phyloP scores from a whole-genome alignment of 768 basidiomycete species.

The Rhizopogon salebrosus region DNA sequence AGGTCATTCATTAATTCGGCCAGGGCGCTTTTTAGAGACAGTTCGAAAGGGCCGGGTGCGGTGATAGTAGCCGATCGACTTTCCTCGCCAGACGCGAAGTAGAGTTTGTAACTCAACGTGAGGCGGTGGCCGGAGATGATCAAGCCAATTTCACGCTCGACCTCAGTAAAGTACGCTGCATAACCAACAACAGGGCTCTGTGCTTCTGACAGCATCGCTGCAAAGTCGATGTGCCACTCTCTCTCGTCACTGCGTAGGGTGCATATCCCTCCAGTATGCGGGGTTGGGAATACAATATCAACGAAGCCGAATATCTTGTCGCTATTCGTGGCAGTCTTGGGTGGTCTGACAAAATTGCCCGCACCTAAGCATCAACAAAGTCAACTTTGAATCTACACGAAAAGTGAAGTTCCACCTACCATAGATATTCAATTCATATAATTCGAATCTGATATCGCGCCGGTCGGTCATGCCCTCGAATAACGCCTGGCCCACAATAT shows the following conservation, averaged over 20 bases:
- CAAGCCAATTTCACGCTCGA: slow-evolving; percentile 41
- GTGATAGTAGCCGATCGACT: not conserved
- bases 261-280: slow-evolving; percentile 41
- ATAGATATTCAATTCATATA: slow-evolving; percentile 45
- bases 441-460: slow-evolving; percentile 23
- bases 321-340: slow-evolving; percentile 42
- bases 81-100: slow-evolving; percentile 6
- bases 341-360: slow-evolving; percentile 45
- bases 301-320: slow-evolving; percentile 48
- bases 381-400: not conserved
- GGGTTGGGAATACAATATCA: slow-evolving; percentile 43
- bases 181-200: slow-evolving; percentile 26
- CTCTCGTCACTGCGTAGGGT: slow-evolving; percentile 28
- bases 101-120: slow-evolving; percentile 41
- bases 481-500: slow-evolving; percentile 17
- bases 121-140: slow-evolving; percentile 38
- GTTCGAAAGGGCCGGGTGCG: slow-evolving; percentile 1
- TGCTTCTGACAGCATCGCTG: slow-evolving; percentile 13
- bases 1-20: slow-evolving; percentile 21
- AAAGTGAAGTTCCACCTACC: slow-evolving; percentile 19
- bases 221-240: slow-evolving; percentile 36
- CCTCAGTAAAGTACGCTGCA: slow-evolving; percentile 38
- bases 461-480: slow-evolving; percentile 15
- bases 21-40: slow-evolving; percentile 13
- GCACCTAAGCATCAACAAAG: slow-evolving; percentile 19